phyloP scores from a whole-genome alignment of 2,329 filamentous ascomycete genomes.

The Fusarium sambucinum region DNA sequence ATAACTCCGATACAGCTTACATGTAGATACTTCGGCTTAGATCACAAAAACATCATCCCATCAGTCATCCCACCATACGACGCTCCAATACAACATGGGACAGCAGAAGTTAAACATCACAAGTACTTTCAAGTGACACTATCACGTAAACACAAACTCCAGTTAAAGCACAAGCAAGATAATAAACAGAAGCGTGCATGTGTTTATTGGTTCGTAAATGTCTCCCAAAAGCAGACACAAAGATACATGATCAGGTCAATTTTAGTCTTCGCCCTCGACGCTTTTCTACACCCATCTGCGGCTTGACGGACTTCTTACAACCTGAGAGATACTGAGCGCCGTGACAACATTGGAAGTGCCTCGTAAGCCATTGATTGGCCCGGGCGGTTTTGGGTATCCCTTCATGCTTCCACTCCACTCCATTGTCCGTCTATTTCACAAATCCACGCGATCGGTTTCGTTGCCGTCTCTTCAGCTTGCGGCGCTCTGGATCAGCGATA shows the following conservation, averaged over 20 bases:
- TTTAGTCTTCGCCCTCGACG: conserved; percentile 17
- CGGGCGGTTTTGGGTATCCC: conserved; percentile 37
- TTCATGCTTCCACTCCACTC: conserved; percentile 23
- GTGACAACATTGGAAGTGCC: conserved; percentile 30
- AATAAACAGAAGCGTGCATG: conserved; percentile 9
- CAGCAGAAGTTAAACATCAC: background rate
- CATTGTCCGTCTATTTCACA: conserved; percentile 11
- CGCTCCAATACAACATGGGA: conserved; percentile 1
- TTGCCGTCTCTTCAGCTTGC: conserved; percentile 45
- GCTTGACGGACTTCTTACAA: conserved; percentile 7
- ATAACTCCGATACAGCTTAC: background rate
- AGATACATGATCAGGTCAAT: conserved; percentile 22
- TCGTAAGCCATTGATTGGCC: conserved; percentile 27
- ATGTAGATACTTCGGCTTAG: background rate
- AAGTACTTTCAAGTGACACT: background rate
- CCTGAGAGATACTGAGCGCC: conserved; percentile 23
- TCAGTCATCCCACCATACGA: conserved; percentile 13
- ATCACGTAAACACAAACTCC: background rate
- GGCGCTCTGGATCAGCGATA: conserved; percentile 79
- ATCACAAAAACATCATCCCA: background rate
- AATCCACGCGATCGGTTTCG: conserved; percentile 8
- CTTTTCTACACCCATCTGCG: conserved; percentile 17
- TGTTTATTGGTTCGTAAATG: conserved; percentile 32
- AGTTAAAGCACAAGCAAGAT: background rate
- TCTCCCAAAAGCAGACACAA: conserved; percentile 23